Conservation (phyloP, 208 protist genomes). For the Giardia duodenalis region DNA sequence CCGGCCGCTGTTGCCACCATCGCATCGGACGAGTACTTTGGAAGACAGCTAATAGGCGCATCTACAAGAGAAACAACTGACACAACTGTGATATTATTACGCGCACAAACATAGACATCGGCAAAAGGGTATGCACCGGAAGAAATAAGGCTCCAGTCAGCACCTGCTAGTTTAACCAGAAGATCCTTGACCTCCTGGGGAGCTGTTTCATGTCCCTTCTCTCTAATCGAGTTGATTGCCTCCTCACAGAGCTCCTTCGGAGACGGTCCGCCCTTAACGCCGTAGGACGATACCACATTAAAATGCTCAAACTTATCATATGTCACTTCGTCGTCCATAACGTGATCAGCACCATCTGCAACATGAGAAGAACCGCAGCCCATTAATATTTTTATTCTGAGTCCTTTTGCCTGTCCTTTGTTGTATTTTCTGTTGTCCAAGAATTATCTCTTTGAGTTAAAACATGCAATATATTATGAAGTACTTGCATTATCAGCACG, state of each 20-base stretch:
- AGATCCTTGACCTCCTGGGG: background rate
- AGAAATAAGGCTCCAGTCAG: background rate
- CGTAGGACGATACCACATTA: background rate
- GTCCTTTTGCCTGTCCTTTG: too few species aligned
- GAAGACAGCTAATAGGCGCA: background rate
- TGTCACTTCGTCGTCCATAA: background rate
- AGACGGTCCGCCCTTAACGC: background rate
- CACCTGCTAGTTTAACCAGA: background rate
- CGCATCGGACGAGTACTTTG: background rate
- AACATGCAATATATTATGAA: too few species aligned
- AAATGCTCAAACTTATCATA: background rate
- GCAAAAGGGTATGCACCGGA: slow-evolving; percentile 1
- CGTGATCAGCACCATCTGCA: background rate
- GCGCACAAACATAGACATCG: background rate
- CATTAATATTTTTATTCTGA: background rate
- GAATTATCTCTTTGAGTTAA: too few species aligned
- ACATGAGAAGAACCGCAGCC: background rate
- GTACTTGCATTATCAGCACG: too few species aligned
- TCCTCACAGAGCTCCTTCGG: background rate
- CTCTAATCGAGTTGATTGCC: background rate
- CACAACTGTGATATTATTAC: background rate
- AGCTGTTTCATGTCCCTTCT: background rate
- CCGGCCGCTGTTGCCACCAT: background rate
- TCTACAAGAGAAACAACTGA: background rate
- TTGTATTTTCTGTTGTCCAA: too few species aligned